phyloP scores from a whole-genome alignment of 768 basidiomycete species.

The Lyophyllum atratum region DNA sequence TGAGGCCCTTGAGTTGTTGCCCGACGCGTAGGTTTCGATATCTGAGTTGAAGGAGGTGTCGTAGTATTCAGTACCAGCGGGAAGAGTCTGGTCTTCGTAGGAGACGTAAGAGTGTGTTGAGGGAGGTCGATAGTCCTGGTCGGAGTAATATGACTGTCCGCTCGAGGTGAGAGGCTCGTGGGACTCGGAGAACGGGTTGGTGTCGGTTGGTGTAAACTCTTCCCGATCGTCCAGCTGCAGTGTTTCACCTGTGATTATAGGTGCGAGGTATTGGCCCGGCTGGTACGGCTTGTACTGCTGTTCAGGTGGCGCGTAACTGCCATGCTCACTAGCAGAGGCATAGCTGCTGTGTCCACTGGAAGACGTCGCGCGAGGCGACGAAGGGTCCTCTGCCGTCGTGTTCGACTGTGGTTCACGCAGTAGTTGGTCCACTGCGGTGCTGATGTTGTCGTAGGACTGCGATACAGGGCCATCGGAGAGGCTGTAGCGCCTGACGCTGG shows the following conservation, averaged over 20 bases:
- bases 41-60: slow-evolving; percentile 67
- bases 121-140: slow-evolving; percentile 36
- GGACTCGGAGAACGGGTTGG: slow-evolving; percentile 27
- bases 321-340: neutral
- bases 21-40: slow-evolving; percentile 70
- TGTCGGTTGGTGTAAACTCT: slow-evolving; percentile 19
- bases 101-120: slow-evolving; percentile 35
- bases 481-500: slow-evolving; percentile 11
- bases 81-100: slow-evolving; percentile 30
- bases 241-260: slow-evolving; percentile 68
- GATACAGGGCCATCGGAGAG: slow-evolving; percentile 11
- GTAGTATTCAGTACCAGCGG: slow-evolving; percentile 31
- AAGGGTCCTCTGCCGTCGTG: neutral
- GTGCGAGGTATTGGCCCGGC: slow-evolving; percentile 61
- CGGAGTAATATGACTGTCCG: slow-evolving; percentile 34
- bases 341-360: neutral
- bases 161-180: slow-evolving; percentile 9
- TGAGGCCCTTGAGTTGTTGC: slow-evolving; percentile 49
- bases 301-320: neutral
- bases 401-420: neutral
- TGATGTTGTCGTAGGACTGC: slow-evolving; percentile 7
- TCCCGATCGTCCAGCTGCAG: slow-evolving; percentile 49
- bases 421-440: slow-evolving; percentile 1
- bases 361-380: slow-evolving; percentile 5
- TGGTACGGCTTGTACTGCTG: slow-evolving; percentile 49